Percentiles rank a stretch among this genome's conserved stretches.
phyloP scores from a whole-genome alignment of 139 green algal genomes.

The Tetraselmis striata region DNA sequence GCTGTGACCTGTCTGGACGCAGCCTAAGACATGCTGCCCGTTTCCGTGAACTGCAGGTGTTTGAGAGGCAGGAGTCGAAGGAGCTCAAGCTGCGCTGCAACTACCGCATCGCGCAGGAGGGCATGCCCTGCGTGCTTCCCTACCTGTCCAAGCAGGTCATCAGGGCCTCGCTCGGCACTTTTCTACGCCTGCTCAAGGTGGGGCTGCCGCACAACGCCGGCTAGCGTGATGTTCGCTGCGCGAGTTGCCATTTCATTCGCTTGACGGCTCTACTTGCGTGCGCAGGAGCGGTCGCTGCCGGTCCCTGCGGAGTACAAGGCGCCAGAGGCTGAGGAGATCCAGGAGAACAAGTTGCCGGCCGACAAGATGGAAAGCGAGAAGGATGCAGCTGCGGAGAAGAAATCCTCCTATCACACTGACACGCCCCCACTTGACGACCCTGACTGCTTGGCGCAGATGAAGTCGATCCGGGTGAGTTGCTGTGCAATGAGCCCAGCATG shows the following conservation, averaged over 20 bases:
- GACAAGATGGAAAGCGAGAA: slow-evolving; percentile 23
- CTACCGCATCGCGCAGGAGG: slow-evolving; percentile 87
- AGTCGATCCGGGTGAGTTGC: background rate
- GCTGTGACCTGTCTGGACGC: no score
- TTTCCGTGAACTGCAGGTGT: slow-evolving; percentile 35
- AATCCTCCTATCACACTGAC: background rate
- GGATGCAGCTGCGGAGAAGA: slow-evolving; percentile 33
- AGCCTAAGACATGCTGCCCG: no score
- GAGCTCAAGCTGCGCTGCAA: slow-evolving; percentile 37
- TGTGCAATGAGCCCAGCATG: no score
- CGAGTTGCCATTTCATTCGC: slow-evolving; percentile 21
- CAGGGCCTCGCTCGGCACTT: slow-evolving; percentile 14
- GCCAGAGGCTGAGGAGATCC: slow-evolving; percentile 1
- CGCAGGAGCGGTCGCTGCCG: background rate
- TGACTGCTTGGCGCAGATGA: slow-evolving; percentile 19
- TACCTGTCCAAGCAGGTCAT: slow-evolving; percentile 63
- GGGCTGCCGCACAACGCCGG: background rate
- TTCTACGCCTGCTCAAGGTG: background rate
- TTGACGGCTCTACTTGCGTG: slow-evolving; percentile 20
- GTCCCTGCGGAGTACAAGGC: background rate
- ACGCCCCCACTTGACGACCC: slow-evolving; percentile 7
- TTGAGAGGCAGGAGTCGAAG: slow-evolving; percentile 76
- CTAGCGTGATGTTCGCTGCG: background rate
- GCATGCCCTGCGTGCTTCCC: slow-evolving; percentile 70
- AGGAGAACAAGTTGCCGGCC: slow-evolving; percentile 25